phyloP scores from a whole-genome alignment of 2,329 filamentous ascomycete species.

The Dactylellina cionopaga region DNA sequence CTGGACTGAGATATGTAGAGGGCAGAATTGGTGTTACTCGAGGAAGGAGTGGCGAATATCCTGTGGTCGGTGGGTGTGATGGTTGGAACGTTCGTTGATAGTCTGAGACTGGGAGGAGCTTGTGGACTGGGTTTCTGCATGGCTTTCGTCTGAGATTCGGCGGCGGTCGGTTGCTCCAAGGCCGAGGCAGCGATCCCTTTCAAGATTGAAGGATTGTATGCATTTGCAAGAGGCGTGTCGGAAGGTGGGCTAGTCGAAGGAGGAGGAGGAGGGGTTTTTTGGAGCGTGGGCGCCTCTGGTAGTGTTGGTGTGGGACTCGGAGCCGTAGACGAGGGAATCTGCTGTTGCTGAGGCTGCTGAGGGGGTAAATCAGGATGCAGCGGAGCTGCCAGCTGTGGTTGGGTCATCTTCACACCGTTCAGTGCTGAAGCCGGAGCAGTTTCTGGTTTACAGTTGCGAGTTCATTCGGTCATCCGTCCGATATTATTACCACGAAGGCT shows the following conservation, averaged over 20 bases:
- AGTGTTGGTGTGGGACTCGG: not conserved
- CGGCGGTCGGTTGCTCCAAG: slow-evolving; percentile 20
- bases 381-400: slow-evolving; percentile 35
- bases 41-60: not conserved
- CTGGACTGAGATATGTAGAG: not conserved
- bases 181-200: slow-evolving; percentile 49
- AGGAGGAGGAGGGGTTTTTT: not conserved
- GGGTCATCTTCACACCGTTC: slow-evolving; percentile 38
- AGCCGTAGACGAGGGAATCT: not conserved
- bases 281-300: not conserved
- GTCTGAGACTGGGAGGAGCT: slow-evolving; percentile 7
- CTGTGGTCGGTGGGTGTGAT: not conserved
- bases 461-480: slow-evolving; percentile 37
- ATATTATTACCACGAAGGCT: not conserved
- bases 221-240: not conserved
- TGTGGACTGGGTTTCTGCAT: slow-evolving; percentile 6
- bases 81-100: slow-evolving; percentile 17
- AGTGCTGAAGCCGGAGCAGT: slow-evolving; percentile 15
- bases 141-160: not conserved
- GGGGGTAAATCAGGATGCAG: slow-evolving; percentile 15
- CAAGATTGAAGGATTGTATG: slow-evolving; percentile 26
- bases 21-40: slow-evolving; percentile 1
- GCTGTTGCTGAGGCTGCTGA: slow-evolving; percentile 13
- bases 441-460: not conserved
- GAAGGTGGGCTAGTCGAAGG: not conserved